Percentiles rank a stretch among this genome's conserved stretches.
Evolutionary conservation across 768 basidiomycete genomes (phyloP).

Genomic region (Cytidiella melzeri): DNA sequence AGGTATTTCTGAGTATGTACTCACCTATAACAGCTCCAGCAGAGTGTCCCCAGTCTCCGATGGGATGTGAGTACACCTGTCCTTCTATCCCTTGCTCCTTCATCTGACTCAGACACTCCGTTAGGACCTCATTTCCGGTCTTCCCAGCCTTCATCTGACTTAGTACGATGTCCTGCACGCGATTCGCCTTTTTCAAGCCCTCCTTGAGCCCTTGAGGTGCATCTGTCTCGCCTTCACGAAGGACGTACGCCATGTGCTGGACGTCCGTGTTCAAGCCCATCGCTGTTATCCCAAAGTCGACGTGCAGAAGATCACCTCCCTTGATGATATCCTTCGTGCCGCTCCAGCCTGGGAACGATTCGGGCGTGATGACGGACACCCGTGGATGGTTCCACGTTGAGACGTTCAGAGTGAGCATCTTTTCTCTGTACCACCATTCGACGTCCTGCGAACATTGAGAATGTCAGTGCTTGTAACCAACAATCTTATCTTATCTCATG

Average conservation of each 20-base stretch:
- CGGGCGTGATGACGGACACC: slow-evolving; percentile 38
- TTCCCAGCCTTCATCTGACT: slow-evolving; percentile 38
- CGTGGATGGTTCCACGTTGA: slow-evolving; percentile 50
- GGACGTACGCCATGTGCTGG: slow-evolving; percentile 51
- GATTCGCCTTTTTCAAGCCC: slow-evolving; percentile 40
- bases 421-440: slow-evolving; percentile 49
- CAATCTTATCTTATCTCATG: too few species aligned
- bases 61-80: slow-evolving; percentile 47
- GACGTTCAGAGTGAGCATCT: slow-evolving; percentile 40
- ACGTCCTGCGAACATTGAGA: too few species aligned
- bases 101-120: slow-evolving; percentile 38
- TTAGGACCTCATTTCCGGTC: slow-evolving; percentile 43
- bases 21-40: slow-evolving; percentile 44
- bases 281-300: slow-evolving; percentile 49
- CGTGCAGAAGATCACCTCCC: slow-evolving; percentile 46
- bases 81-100: slow-evolving; percentile 38
- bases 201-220: slow-evolving; percentile 38
- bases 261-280: slow-evolving; percentile 52
- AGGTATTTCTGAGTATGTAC: slow-evolving; percentile 12
- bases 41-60: slow-evolving; percentile 51
- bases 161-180: slow-evolving; percentile 46
- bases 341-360: slow-evolving; percentile 37
- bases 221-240: slow-evolving; percentile 36
- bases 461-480: too few species aligned
- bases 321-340: slow-evolving; percentile 36